Conservation (phyloP, 257 asterid genomes). For the Solanum ahanhuiri region DNA sequence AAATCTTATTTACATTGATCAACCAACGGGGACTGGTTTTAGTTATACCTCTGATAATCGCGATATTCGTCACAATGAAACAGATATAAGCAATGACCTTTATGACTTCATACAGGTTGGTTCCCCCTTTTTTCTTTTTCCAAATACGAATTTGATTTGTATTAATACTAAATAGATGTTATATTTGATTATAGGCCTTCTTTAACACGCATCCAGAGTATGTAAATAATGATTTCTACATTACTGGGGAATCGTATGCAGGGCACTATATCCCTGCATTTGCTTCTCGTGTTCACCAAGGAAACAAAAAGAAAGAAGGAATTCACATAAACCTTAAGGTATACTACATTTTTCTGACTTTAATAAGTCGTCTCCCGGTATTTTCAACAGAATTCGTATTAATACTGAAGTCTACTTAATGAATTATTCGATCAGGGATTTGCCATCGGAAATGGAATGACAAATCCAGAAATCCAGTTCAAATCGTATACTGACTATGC, state of each 20-base stretch:
- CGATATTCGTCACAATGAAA: conserved; percentile 39
- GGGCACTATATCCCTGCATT: conserved; percentile 55
- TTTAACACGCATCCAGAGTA: conserved; percentile 40
- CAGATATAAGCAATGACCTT: conserved; percentile 45
- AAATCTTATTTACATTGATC: conserved; percentile 44
- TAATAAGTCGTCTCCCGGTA: not conserved
- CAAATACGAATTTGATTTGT: not conserved
- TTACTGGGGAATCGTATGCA: conserved; percentile 52
- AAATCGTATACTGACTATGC: conserved; percentile 42
- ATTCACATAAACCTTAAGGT: conserved; percentile 39
- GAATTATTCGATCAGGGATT: conserved; percentile 29
- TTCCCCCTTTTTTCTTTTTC: not conserved
- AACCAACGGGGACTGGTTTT: conserved; percentile 54
- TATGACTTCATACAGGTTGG: conserved; percentile 46
- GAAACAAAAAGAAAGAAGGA: conserved; percentile 42
- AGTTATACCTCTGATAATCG: conserved; percentile 37
- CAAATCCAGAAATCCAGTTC: conserved; percentile 47
- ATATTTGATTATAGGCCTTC: conserved; percentile 22
- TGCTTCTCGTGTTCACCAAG: conserved; percentile 40
- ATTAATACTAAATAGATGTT: not conserved
- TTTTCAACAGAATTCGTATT: not conserved
- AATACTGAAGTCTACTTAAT: not conserved
- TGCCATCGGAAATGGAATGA: conserved; percentile 52
- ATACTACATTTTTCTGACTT: not conserved
- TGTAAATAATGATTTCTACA: conserved; percentile 33